Evolutionary conservation across 768 basidiomycete species (phyloP).

Genomic region (Leccinum disarticulatum): DNA sequence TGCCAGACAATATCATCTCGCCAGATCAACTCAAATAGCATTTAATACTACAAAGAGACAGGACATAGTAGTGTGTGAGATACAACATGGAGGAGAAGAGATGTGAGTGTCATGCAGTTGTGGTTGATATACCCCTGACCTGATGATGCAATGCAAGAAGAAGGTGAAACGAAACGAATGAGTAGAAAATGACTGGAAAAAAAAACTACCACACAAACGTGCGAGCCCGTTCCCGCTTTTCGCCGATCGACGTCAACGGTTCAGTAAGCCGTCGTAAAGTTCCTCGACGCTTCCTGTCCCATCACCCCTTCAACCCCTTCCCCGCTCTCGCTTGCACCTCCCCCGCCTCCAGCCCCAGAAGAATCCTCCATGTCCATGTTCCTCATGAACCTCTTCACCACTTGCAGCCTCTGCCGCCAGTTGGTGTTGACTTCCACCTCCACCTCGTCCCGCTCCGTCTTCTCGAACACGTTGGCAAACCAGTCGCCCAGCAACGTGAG

Average conservation of each 20-base stretch:
- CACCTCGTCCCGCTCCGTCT: slow-evolving; percentile 68
- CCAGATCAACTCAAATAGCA: background rate
- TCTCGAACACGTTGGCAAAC: slow-evolving; percentile 81
- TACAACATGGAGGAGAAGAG: slow-evolving; percentile 10
- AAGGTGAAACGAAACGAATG: slow-evolving; percentile 18
- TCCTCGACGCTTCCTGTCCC: slow-evolving; percentile 51
- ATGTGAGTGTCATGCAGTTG: slow-evolving; percentile 9
- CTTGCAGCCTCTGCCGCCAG: slow-evolving; percentile 79
- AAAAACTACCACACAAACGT: background rate
- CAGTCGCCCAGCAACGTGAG: slow-evolving; percentile 86
- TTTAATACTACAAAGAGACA: slow-evolving; percentile 8
- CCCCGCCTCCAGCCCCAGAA: slow-evolving; percentile 20
- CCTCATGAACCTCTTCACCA: slow-evolving; percentile 66
- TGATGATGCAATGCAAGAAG: slow-evolving; percentile 11
- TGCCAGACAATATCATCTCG: slow-evolving; percentile 58
- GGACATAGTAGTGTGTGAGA: slow-evolving; percentile 2
- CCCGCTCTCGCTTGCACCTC: slow-evolving; percentile 18
- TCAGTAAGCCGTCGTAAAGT: slow-evolving; percentile 58
- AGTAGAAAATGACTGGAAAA: background rate
- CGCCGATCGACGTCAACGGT: background rate
- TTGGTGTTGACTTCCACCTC: slow-evolving; percentile 83
- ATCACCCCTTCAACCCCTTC: slow-evolving; percentile 44
- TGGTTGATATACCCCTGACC: slow-evolving; percentile 10
- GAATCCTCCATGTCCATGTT: slow-evolving; percentile 26
- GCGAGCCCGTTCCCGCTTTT: slow-evolving; percentile 5